These are phyloP conservation scores for Priceomyces castillae DNA, from an alignment of 805 yeast genomes.

Conservation along the genomic window DNA sequence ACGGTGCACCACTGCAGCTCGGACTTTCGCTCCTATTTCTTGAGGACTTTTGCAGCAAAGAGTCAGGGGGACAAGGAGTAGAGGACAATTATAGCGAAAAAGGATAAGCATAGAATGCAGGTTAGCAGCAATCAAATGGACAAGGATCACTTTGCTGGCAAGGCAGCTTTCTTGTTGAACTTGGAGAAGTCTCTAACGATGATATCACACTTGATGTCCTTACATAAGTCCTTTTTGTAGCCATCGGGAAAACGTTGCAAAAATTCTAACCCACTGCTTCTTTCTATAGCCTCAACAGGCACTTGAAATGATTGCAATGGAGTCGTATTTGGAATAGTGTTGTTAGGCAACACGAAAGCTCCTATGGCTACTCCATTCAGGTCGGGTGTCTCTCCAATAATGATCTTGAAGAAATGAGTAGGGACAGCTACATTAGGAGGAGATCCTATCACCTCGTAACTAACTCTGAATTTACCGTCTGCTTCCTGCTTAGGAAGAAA, in stretches of 20 bases:
- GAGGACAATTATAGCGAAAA: too few species aligned
- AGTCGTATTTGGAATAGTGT: conserved; percentile 63
- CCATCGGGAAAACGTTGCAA: conserved; percentile 61
- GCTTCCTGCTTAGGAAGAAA: conserved; percentile 76
- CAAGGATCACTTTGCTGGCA: too few species aligned
- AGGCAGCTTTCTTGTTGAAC: conserved; percentile 3
- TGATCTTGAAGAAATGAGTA: conserved; percentile 89
- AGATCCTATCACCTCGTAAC: conserved; percentile 91
- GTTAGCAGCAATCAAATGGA: too few species aligned
- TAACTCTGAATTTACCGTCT: conserved; percentile 83
- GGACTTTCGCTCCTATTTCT: too few species aligned
- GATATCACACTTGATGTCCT: conserved; percentile 75
- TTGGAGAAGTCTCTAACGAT: conserved; percentile 76
- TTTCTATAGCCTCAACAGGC: conserved; percentile 86
- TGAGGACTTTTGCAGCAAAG: too few species aligned
- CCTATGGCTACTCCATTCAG: conserved; percentile 62
- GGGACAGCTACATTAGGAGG: conserved; percentile 98
- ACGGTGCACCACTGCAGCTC: too few species aligned
- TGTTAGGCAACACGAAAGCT: conserved; percentile 93
- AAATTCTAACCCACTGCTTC: conserved; percentile 81
- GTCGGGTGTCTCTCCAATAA: conserved; percentile 70
- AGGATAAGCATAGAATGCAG: too few species aligned
- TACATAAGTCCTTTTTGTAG: conserved; percentile 62
- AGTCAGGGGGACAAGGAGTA: too few species aligned
- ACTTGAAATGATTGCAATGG: conserved; percentile 78